Conservation (phyloP, 495 filamentous ascomycete genomes). For the Ramalina peruviana region DNA sequence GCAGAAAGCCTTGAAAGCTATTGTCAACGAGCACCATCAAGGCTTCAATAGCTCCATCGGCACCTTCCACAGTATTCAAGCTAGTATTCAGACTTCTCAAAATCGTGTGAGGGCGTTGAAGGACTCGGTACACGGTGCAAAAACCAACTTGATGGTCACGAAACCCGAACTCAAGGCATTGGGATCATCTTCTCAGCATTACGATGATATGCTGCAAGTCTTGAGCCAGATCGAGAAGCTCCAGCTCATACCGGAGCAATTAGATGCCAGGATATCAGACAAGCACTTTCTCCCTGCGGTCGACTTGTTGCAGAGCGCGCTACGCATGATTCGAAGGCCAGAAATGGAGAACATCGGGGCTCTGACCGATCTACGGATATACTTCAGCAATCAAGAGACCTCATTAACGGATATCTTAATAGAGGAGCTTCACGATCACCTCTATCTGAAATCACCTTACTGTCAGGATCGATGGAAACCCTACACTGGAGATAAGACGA, state of each 20-base stretch:
- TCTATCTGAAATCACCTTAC: slow-evolving; percentile 94
- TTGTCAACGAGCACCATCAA: slow-evolving; percentile 97
- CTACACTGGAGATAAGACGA: slow-evolving; percentile 7
- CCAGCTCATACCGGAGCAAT: slow-evolving; percentile 76
- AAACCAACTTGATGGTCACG: slow-evolving; percentile 65
- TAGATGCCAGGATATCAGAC: slow-evolving; percentile 88
- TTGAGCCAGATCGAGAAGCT: slow-evolving; percentile 78
- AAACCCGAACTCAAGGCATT: slow-evolving; percentile 86
- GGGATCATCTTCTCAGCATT: slow-evolving; percentile 72
- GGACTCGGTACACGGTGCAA: slow-evolving; percentile 69
- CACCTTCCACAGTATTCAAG: slow-evolving; percentile 95
- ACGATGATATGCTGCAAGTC: slow-evolving; percentile 79
- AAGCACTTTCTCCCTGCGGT: slow-evolving; percentile 91
- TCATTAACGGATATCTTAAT: slow-evolving; percentile 87
- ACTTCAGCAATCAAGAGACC: slow-evolving; percentile 84
- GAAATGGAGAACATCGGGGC: slow-evolving; percentile 89
- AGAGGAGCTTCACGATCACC: slow-evolving; percentile 91
- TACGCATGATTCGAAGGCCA: slow-evolving; percentile 66
- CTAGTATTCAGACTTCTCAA: slow-evolving; percentile 81
- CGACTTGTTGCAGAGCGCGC: slow-evolving; percentile 74
- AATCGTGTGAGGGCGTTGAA: slow-evolving; percentile 68
- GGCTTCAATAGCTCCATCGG: slow-evolving; percentile 98
- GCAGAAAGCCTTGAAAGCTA: slow-evolving; percentile 80
- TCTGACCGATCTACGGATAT: slow-evolving; percentile 68
- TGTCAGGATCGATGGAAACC: slow-evolving; percentile 90